Base-by-base conservation (phyloP, 805 yeast species). In the Candida easanensis region DNA sequence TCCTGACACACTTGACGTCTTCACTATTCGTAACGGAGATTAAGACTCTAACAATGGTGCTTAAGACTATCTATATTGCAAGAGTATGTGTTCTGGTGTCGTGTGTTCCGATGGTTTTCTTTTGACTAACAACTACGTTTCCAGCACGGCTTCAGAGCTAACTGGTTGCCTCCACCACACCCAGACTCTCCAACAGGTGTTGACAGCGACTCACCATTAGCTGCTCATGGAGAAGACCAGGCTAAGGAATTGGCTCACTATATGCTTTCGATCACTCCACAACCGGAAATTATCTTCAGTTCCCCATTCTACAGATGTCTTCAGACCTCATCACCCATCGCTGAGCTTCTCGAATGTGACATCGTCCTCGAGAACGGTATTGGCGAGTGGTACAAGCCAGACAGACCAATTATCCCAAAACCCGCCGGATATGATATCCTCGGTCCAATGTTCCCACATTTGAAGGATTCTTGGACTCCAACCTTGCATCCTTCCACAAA, bases 231-330 rank as follows among this genome's bases (percentile, higher is more conserved):
- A 4, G 82, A 79, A 3, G 83, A 80, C 10, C 98, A 93, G 65
- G 95, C 98, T 0, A 70, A 76, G 31, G 93, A 93, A 57, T 66
- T 93, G 49, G 89, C 86, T 0, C 73, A 66, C 20, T 83, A 73
- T 57, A 56, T 90, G 15, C 52, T 75, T 15, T 69, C 77, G 0
- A 57, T 65, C 13, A 60, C 63, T 5, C 82, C 84, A 4, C 74
- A 73, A 43, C 95, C 96, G 2, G 81, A 84, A 47, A 64, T 84
- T 45, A 74, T 93, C 10, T 74, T 88, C 49, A 65, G 84, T 0
- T 84, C 95, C 15, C 98, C 98, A 0, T 90, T 89, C 62, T 89
- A 87, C 61, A 70, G 98, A 45, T 93, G 98, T 62, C 68, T 89
- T 6, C 88, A 93, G 57, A 90, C 98, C 0, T 73, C 84, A 7